These are phyloP conservation scores for Trichophyton mentagrophytes DNA, from an alignment of 2,329 filamentous ascomycete species.

Conservation along the genomic window DNA sequence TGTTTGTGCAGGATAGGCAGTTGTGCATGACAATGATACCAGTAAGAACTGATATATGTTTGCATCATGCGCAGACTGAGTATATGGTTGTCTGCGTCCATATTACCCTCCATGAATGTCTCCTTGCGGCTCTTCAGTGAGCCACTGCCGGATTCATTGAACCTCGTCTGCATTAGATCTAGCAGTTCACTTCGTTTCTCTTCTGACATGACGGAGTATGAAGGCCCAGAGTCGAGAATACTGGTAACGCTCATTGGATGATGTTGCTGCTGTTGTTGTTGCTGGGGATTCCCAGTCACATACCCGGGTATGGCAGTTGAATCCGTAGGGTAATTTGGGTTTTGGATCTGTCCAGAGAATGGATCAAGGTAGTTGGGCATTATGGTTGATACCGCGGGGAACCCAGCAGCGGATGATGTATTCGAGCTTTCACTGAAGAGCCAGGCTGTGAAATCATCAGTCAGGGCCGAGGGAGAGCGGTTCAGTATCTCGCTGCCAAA, in stretches of 20 bases:
- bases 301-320: slow-evolving; percentile 34
- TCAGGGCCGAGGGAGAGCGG: slow-evolving; percentile 76
- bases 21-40: slow-evolving; percentile 88
- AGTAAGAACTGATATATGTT: slow-evolving; percentile 83
- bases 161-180: slow-evolving; percentile 66
- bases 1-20: slow-evolving; percentile 89
- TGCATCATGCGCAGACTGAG: slow-evolving; percentile 92
- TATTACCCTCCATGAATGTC: slow-evolving; percentile 64
- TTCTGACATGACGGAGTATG: slow-evolving; percentile 70
- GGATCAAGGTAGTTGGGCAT: slow-evolving; percentile 31
- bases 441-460: slow-evolving; percentile 77
- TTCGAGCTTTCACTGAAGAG: slow-evolving; percentile 59
- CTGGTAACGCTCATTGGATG: slow-evolving; percentile 86
- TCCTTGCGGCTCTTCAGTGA: slow-evolving; percentile 64
- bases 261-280: slow-evolving; percentile 34
- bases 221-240: slow-evolving; percentile 64
- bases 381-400: slow-evolving; percentile 29
- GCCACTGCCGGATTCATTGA: slow-evolving; percentile 66
- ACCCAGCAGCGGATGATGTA: slow-evolving; percentile 40
- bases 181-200: slow-evolving; percentile 75
- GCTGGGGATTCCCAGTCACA: slow-evolving; percentile 25
- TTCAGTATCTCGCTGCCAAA: slow-evolving; percentile 75
- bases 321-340: slow-evolving; percentile 40
- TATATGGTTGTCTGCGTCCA: slow-evolving; percentile 47
- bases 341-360: slow-evolving; percentile 34